These are phyloP conservation scores for Colletotrichum cuscutae DNA, from an alignment of 2,329 filamentous ascomycete species.

Conservation along the genomic window DNA sequence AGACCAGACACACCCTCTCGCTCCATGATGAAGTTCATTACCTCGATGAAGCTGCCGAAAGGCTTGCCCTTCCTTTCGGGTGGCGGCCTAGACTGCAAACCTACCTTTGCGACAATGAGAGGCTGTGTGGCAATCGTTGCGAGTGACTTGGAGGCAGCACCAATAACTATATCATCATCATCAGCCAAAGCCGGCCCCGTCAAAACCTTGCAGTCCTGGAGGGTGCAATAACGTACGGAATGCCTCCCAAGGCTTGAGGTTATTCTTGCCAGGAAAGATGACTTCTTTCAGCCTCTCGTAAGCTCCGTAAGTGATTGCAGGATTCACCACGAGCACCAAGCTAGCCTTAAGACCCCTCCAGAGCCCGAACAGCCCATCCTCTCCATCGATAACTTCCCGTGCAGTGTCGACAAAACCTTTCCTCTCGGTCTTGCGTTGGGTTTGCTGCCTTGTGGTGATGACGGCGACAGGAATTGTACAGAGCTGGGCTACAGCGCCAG, in stretches of 20 bases:
- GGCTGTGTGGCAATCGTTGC: constrained; percentile 95
- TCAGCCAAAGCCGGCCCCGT: not conserved
- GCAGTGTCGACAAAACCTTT: constrained; percentile 91
- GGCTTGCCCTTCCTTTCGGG: constrained; percentile 86
- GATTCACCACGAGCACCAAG: constrained; percentile 94
- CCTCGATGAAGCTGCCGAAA: constrained; percentile 92
- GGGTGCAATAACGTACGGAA: constrained; percentile 74
- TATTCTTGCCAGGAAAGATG: constrained; percentile 81
- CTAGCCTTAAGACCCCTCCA: constrained; percentile 98
- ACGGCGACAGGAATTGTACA: constrained; percentile 98
- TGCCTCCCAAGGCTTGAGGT: constrained; percentile 84
- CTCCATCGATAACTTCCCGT: constrained; percentile 86
- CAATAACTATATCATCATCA: constrained; percentile 71
- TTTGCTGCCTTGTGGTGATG: constrained; percentile 95
- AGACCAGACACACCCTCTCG: constrained; percentile 86
- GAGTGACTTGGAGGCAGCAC: constrained; percentile 90
- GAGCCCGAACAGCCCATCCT: constrained; percentile 88
- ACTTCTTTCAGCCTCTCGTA: constrained; percentile 87
- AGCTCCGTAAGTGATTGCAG: constrained; percentile 96
- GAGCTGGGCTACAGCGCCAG: constrained; percentile 90
- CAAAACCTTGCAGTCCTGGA: too few species aligned
- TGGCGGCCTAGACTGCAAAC: constrained; percentile 92
- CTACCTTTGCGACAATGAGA: constrained; percentile 97
- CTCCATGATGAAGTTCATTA: constrained; percentile 93
- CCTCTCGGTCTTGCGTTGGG: constrained; percentile 83